Evolutionary conservation across 345 rosid species (phyloP).

Genomic region (Corchorus olitorius): DNA sequence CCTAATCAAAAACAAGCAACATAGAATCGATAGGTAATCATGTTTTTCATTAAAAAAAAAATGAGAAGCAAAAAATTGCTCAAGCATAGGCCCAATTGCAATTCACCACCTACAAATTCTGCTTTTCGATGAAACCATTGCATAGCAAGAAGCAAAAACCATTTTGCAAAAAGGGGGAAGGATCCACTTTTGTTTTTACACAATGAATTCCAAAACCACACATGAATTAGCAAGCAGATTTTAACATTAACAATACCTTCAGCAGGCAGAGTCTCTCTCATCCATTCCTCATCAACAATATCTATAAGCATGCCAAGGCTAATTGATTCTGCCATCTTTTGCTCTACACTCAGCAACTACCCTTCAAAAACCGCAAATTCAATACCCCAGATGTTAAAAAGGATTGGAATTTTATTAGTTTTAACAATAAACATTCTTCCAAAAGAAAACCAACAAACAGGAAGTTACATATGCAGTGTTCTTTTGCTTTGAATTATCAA

Average conservation of each 20-base stretch:
- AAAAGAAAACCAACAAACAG: background rate
- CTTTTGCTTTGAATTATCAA: conserved; percentile 4
- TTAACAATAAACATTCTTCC: background rate
- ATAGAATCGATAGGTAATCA: background rate
- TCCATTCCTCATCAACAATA: conserved; percentile 94
- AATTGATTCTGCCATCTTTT: conserved; percentile 59
- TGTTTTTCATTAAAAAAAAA: background rate
- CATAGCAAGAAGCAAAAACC: no score
- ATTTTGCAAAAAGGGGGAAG: no score
- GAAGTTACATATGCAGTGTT: background rate
- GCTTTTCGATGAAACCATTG: no score
- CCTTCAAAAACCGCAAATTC: conserved; percentile 11
- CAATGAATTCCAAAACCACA: background rate
- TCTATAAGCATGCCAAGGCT: conserved; percentile 84
- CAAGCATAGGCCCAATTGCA: background rate
- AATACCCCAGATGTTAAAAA: background rate
- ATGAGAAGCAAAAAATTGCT: background rate
- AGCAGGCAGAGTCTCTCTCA: conserved; percentile 88
- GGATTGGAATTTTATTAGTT: background rate
- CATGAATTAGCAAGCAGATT: background rate
- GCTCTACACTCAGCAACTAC: conserved; percentile 5
- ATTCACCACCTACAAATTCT: no score
- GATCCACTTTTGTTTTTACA: background rate
- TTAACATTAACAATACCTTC: conserved; percentile 56
- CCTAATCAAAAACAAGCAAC: background rate